These are phyloP conservation scores for Hibiscus trionum DNA, from an alignment of 345 rosid genomes.

Conservation along the genomic window DNA sequence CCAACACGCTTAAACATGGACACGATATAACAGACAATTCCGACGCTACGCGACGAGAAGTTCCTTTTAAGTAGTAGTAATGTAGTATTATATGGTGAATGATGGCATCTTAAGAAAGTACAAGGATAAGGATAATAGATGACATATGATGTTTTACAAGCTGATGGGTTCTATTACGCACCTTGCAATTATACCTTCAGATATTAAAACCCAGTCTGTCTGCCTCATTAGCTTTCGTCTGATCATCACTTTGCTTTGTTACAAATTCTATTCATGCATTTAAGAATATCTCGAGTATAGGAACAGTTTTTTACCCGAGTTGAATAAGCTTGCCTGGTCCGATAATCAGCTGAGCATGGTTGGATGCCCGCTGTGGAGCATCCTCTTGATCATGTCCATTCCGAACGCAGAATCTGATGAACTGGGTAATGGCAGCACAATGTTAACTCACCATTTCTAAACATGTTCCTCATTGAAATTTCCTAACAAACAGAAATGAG, in stretches of 20 bases:
- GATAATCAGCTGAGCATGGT: constrained; percentile 71
- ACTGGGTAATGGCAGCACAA: constrained; percentile 47
- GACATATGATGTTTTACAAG: neutral
- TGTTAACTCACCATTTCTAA: constrained; percentile 24
- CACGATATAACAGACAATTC: neutral
- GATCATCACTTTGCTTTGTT: neutral
- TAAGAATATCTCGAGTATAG: neutral
- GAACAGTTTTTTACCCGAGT: neutral
- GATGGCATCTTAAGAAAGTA: neutral
- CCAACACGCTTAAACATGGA: neutral
- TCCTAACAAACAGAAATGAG: constrained; percentile 21
- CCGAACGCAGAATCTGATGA: constrained; percentile 95
- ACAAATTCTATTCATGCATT: neutral
- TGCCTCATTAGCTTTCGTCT: neutral
- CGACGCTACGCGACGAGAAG: neutral
- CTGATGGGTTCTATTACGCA: neutral
- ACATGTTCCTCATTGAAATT: constrained; percentile 23
- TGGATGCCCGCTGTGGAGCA: constrained; percentile 94
- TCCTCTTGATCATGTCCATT: constrained; percentile 88
- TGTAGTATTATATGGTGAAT: neutral
- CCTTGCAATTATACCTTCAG: neutral
- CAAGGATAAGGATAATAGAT: neutral
- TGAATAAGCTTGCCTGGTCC: constrained; percentile 29
- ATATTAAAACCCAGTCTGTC: neutral
- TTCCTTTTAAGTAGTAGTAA: neutral